Evolutionary conservation across 352 stramenopile species (phyloP).

Genomic region (Phytopythium chamaehyphon): DNA sequence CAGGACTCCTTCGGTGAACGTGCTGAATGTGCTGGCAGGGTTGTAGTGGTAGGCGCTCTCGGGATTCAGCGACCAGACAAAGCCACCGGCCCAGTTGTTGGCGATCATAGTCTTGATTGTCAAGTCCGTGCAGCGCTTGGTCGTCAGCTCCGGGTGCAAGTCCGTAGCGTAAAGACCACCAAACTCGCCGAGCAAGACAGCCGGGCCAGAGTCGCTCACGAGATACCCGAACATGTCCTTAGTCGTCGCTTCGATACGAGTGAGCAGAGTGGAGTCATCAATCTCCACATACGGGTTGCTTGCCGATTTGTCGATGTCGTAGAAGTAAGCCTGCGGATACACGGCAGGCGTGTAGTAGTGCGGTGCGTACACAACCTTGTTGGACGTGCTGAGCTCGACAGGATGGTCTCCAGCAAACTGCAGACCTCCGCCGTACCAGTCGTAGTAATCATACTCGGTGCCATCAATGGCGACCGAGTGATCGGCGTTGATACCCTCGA

Average conservation of each 20-base stretch:
- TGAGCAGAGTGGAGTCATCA: conserved; percentile 42
- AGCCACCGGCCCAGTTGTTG: conserved; percentile 62
- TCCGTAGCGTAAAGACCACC: conserved; percentile 68
- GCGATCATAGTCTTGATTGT: conserved; percentile 65
- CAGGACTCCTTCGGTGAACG: conserved; percentile 70
- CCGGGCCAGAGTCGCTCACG: conserved; percentile 35
- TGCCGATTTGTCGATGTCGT: conserved; percentile 41
- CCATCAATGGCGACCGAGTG: conserved; percentile 49
- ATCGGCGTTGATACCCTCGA: conserved; percentile 56
- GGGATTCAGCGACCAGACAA: conserved; percentile 84
- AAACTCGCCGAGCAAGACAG: conserved; percentile 74
- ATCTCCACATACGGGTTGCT: conserved; percentile 60
- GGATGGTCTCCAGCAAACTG: conserved; percentile 46
- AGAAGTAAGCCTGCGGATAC: conserved; percentile 70
- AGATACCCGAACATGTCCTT: conserved; percentile 79
- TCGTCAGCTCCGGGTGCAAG: conserved; percentile 59
- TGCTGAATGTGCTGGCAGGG: conserved; percentile 42
- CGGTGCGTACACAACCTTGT: conserved; percentile 81
- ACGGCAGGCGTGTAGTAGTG: conserved; percentile 85
- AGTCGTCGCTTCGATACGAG: conserved; percentile 54
- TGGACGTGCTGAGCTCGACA: conserved; percentile 46
- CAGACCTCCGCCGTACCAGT: conserved; percentile 78
- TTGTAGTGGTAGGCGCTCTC: conserved; percentile 80
- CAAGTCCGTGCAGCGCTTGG: conserved; percentile 65
- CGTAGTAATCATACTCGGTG: conserved; percentile 55